These are phyloP conservation scores for Paraglomus brasilianum DNA, from an alignment of 192 early-diverging fungal genomes.

Conservation along the genomic window DNA sequence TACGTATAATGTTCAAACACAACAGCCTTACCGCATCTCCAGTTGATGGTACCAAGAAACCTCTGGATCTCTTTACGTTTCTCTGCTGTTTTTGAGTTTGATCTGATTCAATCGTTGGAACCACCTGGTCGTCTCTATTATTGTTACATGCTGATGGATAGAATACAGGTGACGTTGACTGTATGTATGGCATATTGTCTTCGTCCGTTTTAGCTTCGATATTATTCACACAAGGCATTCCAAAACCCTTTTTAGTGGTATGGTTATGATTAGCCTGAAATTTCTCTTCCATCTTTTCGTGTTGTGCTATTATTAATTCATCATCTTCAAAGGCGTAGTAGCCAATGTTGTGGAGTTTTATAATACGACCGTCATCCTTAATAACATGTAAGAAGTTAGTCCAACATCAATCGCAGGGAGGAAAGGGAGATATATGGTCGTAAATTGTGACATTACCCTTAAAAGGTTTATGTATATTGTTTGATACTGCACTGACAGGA, in stretches of 20 bases:
- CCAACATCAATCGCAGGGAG: not conserved
- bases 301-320: conserved; percentile 48
- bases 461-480: conserved; percentile 64
- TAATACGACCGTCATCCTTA: conserved; percentile 55
- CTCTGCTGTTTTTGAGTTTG: conserved; percentile 30
- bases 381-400: not conserved
- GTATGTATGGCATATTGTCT: conserved; percentile 2
- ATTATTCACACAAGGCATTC: conserved; percentile 16
- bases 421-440: not conserved
- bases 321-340: conserved; percentile 67
- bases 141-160: conserved; percentile 23
- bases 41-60: not conserved
- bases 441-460: conserved; percentile 41
- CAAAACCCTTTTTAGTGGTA: not conserved
- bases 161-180: conserved; percentile 22
- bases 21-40: not conserved
- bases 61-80: conserved; percentile 23
- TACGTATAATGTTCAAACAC: no score
- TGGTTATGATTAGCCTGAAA: conserved; percentile 31
- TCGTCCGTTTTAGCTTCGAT: conserved; percentile 28
- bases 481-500: conserved; percentile 73
- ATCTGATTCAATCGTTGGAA: conserved; percentile 33
- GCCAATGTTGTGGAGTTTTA: conserved; percentile 59
- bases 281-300: conserved; percentile 46
- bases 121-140: conserved; percentile 29